Evolutionary conservation across 2,329 filamentous ascomycete species (phyloP).

Genomic region (Pyricularia pennisetigena): DNA sequence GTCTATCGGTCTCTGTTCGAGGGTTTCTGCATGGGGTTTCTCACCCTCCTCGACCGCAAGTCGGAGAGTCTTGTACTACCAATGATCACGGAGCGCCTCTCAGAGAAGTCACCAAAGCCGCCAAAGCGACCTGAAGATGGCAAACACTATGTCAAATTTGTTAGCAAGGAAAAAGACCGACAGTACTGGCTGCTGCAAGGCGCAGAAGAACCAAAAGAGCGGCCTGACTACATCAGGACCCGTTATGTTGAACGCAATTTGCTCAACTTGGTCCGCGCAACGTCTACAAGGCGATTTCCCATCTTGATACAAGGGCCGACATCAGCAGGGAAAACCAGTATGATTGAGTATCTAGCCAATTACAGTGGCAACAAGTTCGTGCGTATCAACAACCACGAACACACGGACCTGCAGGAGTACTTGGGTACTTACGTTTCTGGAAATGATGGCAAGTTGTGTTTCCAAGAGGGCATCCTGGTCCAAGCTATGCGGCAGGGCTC

Average conservation of each 20-base stretch:
- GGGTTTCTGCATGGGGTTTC: slow-evolving; percentile 96
- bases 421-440: slow-evolving; percentile 88
- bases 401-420: slow-evolving; percentile 97
- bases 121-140: slow-evolving; percentile 71
- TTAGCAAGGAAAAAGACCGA: slow-evolving; percentile 49
- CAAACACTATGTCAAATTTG: slow-evolving; percentile 70
- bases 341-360: slow-evolving; percentile 98
- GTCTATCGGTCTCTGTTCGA: slow-evolving; percentile 81
- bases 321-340: slow-evolving; percentile 95
- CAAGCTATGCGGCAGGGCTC: slow-evolving; percentile 86
- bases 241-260: slow-evolving; percentile 92
- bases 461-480: slow-evolving; percentile 89
- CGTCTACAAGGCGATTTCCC: slow-evolving; percentile 84
- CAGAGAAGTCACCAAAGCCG: slow-evolving; percentile 54
- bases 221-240: slow-evolving; percentile 91
- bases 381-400: slow-evolving; percentile 98
- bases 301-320: slow-evolving; percentile 95
- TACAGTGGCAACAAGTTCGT: slow-evolving; percentile 95
- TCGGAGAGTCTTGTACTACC: slow-evolving; percentile 74
- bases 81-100: slow-evolving; percentile 70
- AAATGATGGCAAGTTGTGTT: slow-evolving; percentile 72
- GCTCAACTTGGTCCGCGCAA: slow-evolving; percentile 86
- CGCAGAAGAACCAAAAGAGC: slow-evolving; percentile 51
- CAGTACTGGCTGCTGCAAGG: slow-evolving; percentile 90
- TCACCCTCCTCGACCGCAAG: slow-evolving; percentile 74